These are phyloP conservation scores for Hypomontagnella submonticulosa DNA, from an alignment of 495 filamentous ascomycete genomes.

Conservation along the genomic window DNA sequence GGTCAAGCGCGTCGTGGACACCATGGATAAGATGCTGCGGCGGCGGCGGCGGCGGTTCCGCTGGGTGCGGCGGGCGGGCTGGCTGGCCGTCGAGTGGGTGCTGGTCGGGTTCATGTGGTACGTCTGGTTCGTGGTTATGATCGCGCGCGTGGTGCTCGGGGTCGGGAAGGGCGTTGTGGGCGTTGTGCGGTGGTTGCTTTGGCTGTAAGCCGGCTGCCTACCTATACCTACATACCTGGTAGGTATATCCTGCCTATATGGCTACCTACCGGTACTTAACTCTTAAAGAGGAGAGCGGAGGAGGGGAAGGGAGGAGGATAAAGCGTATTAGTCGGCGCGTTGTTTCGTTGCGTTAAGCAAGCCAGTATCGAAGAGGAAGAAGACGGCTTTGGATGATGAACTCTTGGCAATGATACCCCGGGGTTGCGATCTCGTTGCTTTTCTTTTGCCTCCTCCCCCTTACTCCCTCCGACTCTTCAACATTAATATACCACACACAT, in stretches of 20 bases:
- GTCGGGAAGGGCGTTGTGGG: conserved; percentile 66
- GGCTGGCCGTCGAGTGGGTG: conserved; percentile 80
- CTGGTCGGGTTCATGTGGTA: conserved; percentile 85
- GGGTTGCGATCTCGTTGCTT: conserved; percentile 9
- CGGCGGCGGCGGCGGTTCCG: conserved; percentile 73
- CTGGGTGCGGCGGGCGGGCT: conserved; percentile 75
- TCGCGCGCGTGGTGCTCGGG: conserved; percentile 69
- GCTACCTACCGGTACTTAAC: no score
- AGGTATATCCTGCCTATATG: no score
- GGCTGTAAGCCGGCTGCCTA: conserved; percentile 62
- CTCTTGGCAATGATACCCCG: conserved; percentile 40
- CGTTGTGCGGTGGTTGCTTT: conserved; percentile 79
- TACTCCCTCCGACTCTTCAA: background rate
- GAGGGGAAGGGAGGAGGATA: background rate
- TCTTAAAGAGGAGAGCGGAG: no score
- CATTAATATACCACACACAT: background rate
- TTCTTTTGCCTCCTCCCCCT: background rate
- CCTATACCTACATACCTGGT: background rate
- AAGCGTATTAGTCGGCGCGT: background rate
- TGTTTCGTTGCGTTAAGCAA: conserved; percentile 2
- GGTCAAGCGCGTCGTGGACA: conserved; percentile 80
- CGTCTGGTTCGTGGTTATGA: conserved; percentile 82
- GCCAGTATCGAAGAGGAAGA: conserved; percentile 1
- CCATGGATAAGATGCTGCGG: conserved; percentile 77
- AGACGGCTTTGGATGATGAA: conserved; percentile 11